Evolutionary conservation across 257 asterid species (phyloP), one percentile per base, ranked within the genome.

Genomic region (Fraxinus anomala): DNA sequence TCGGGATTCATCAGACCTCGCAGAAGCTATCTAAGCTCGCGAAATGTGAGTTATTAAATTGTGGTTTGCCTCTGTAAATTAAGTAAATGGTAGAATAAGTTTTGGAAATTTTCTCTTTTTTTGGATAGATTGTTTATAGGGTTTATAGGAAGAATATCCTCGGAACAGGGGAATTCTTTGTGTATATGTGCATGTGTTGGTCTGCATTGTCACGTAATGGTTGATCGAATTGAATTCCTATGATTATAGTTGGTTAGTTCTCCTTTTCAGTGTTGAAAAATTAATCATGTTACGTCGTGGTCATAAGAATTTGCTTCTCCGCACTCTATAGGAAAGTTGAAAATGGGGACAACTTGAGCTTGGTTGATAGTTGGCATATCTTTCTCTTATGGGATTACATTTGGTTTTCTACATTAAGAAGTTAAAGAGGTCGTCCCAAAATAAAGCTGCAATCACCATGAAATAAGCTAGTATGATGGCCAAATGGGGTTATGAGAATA

Each of bases 21-120:
- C 87, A 85, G 81, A 87, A 87, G 65, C 89, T 87, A 28, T 78
- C 86, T 21, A 85, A 80, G 78, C 89, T 87, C 31, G 91, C 91
- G 16, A 78, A 87, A 80, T 82, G 89, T 85, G 56, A 51, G 88
- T 78, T 28, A 30, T 68, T n/a, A 19, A 26, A 47, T 39, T 77
- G 24, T 42, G 17, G 14, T 31, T 24, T 71, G 30, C 11, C 1
- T 11, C n/a, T 47, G n/a, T 47, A 47, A 16, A 44, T 47, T 47
- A 47, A 3, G 56, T 47, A 14, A 47, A 14, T 14, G 56, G 56
- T 59, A 14, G 30, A n/a, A 42, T 19, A 4, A 16, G 3, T 13
- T 14, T 14, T 3, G 19, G 56, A n/a, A 36, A 36, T 10, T 30
- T 26, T 30, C 6, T 77, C 47, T 19, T 42, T 19, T 54, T 17